Evolutionary conservation across 208 protist species (phyloP).

Genomic region (Kentomonas sorsogonicus): DNA sequence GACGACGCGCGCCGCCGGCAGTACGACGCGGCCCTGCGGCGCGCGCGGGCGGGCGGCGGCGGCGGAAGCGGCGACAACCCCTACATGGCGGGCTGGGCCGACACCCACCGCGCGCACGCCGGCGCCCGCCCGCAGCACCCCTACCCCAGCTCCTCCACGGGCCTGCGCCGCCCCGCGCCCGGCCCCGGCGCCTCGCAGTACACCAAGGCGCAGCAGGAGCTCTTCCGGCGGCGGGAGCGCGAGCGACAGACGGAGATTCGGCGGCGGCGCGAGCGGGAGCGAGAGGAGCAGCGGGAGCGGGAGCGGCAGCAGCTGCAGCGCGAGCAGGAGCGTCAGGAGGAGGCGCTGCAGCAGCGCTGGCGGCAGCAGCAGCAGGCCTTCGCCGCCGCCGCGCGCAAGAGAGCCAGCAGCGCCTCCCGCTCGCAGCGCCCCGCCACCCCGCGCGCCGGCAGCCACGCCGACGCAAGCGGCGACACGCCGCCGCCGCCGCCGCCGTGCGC

Average conservation of each 20-base stretch:
- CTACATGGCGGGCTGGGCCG: slow-evolving; percentile 5
- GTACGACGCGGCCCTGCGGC: slow-evolving; percentile 93
- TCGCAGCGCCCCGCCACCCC: not conserved
- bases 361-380: slow-evolving; percentile 30
- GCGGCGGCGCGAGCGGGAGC: slow-evolving; percentile 34
- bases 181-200: slow-evolving; percentile 25
- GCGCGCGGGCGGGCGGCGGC: slow-evolving; percentile 4
- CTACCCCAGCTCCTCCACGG: slow-evolving; percentile 8
- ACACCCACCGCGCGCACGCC: slow-evolving; percentile 19
- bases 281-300: slow-evolving; percentile 31
- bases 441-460: not conserved
- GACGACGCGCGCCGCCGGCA: slow-evolving; percentile 89
- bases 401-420: not conserved
- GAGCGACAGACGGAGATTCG: slow-evolving; percentile 58
- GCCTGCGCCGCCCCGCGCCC: slow-evolving; percentile 2
- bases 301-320: slow-evolving; percentile 45
- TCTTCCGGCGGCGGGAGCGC: slow-evolving; percentile 52
- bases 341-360: slow-evolving; percentile 37
- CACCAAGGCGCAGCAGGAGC: slow-evolving; percentile 60
- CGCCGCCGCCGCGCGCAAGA: not conserved
- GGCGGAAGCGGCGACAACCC: slow-evolving; percentile 9
- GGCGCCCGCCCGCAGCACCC: slow-evolving; percentile 7
- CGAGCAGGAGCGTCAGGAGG: slow-evolving; percentile 42
- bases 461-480: not conserved
- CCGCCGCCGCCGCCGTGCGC: not conserved